Conservation (phyloP, 345 rosid species). For the Pistacia integerrima region DNA sequence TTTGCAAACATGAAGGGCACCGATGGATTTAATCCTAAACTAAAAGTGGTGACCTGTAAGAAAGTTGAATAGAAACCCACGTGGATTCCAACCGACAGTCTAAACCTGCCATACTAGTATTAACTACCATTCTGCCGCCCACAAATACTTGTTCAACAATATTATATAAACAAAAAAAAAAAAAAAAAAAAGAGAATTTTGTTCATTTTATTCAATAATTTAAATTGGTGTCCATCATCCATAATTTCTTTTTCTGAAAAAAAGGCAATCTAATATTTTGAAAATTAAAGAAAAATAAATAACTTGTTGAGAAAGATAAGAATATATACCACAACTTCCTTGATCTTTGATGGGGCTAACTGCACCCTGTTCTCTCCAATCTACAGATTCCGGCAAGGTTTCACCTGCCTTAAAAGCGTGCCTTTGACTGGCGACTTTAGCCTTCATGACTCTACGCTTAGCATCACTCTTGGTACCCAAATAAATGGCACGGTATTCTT, state of each 20-base stretch:
- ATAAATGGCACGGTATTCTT: constrained; percentile 65
- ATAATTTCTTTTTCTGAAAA: too few species aligned
- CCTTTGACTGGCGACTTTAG: constrained; percentile 39
- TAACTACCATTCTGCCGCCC: constrained; percentile 12
- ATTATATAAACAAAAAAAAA: too few species aligned
- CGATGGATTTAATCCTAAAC: background rate
- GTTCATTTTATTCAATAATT: too few species aligned
- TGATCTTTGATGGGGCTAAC: constrained; percentile 80
- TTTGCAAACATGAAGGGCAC: too few species aligned
- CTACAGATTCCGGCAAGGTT: constrained; percentile 61
- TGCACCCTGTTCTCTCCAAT: constrained; percentile 83
- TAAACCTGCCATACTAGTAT: background rate
- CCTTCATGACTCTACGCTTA: constrained; percentile 47
- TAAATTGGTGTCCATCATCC: too few species aligned
- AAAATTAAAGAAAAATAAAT: too few species aligned
- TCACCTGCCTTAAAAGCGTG: constrained; percentile 43
- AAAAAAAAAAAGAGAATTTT: too few species aligned
- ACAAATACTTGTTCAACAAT: too few species aligned
- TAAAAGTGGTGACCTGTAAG: background rate
- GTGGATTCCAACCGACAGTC: constrained; percentile 15
- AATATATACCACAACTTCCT: constrained; percentile 64
- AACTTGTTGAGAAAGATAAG: background rate
- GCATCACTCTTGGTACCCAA: constrained; percentile 51
- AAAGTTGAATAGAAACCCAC: background rate
- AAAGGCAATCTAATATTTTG: too few species aligned